Conservation (phyloP, 2,329 filamentous ascomycete species). For the Stachybotrys elegans region DNA sequence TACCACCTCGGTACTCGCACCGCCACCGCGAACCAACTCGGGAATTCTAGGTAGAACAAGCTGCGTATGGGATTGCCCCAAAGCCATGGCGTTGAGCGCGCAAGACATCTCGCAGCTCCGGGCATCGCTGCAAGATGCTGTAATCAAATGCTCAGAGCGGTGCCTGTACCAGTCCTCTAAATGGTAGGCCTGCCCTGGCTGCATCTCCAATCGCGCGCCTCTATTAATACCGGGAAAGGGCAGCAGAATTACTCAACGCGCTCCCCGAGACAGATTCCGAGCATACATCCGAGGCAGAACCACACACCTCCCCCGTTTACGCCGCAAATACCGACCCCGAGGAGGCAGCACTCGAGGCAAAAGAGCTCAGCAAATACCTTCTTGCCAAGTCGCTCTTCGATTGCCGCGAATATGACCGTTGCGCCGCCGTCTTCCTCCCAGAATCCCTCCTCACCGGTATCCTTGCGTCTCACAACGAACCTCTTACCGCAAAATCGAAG, state of each 20-base stretch:
- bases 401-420: conserved; percentile 90
- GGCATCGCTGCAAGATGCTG: conserved; percentile 74
- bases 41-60: too few species aligned
- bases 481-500: conserved; percentile 35
- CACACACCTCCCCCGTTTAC: conserved; percentile 43
- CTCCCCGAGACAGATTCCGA: conserved; percentile 60
- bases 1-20: too few species aligned
- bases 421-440: conserved; percentile 83
- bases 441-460: conserved; percentile 68
- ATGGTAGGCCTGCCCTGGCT: conserved; percentile 56
- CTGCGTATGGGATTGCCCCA: too few species aligned
- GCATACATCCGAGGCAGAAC: conserved; percentile 20
- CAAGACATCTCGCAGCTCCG: conserved; percentile 61
- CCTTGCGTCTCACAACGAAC: conserved; percentile 42
- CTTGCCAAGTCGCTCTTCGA: conserved; percentile 94
- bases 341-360: conserved; percentile 71
- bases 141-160: conserved; percentile 86
- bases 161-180: conserved; percentile 95
- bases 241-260: conserved; percentile 86
- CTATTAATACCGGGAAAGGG: conserved; percentile 51
- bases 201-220: neutral
- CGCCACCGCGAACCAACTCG: too few species aligned
- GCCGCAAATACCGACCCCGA: conserved; percentile 59
- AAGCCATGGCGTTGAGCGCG: conserved; percentile 52
- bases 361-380: conserved; percentile 77